A percentile compares a stretch with the other conserved stretches of the same genome.
phyloP scores from a whole-genome alignment of 2,329 filamentous ascomycete genomes.

The Endocalyx cinctus region DNA sequence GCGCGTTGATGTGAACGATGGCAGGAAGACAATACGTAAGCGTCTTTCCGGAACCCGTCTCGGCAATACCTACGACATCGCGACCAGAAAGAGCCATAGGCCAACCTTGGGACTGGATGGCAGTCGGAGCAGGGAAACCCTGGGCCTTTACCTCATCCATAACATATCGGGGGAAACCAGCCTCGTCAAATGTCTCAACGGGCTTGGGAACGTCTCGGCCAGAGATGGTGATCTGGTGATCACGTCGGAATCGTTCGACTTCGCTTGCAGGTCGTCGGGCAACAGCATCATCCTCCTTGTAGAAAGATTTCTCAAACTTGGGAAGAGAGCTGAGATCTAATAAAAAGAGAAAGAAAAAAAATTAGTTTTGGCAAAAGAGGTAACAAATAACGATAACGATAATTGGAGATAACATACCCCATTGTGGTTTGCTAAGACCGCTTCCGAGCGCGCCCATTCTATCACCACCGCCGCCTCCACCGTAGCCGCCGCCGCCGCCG shows the following conservation, averaged over 20 bases:
- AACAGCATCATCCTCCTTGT: conserved; percentile 89
- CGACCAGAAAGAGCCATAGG: conserved; percentile 98
- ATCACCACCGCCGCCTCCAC: conserved; percentile 66
- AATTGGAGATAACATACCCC: conserved; percentile 58
- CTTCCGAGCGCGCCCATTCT: conserved; percentile 90
- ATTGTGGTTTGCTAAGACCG: conserved; percentile 80
- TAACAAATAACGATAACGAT: conserved; percentile 3
- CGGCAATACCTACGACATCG: conserved; percentile 97
- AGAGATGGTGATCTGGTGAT: conserved; percentile 78
- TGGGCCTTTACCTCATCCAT: conserved; percentile 99
- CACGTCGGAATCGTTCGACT: conserved; percentile 81
- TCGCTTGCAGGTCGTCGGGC: conserved; percentile 68
- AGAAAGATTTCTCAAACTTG: conserved; percentile 99
- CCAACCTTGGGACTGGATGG: conserved; percentile 98
- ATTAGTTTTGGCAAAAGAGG: conserved; percentile 21
- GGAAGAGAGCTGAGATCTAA: conserved; percentile 72
- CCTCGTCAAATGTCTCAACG: conserved; percentile 96
- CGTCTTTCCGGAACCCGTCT: conserved; percentile 99
- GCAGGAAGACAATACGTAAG: conserved; percentile 96
- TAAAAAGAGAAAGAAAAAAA: conserved; percentile 25
- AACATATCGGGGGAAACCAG: conserved; percentile 93
- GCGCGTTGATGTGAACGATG: conserved; percentile 99
- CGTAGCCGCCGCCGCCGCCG: conserved; percentile 45
- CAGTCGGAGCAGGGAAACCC: conserved; percentile 87
- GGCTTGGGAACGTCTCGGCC: conserved; percentile 83